Conservation (phyloP, 768 basidiomycete species). For the Terana coerulea region DNA sequence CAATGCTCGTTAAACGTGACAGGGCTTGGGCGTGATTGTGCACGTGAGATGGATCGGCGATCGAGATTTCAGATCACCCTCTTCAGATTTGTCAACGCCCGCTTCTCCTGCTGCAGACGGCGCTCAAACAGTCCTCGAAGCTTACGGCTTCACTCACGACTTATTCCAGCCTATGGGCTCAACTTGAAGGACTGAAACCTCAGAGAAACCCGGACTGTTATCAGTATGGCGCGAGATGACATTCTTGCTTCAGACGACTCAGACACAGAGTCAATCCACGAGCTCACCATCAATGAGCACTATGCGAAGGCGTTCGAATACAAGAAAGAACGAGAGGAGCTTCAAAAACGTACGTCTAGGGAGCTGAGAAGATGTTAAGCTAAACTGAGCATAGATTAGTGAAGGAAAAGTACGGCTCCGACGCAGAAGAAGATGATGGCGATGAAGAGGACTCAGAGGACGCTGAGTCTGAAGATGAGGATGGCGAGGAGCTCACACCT, state of each 20-base stretch:
- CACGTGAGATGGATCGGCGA: slow-evolving; percentile 1
- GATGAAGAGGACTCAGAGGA: slow-evolving; percentile 65
- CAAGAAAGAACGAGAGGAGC: slow-evolving; percentile 83
- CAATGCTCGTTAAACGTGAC: background rate
- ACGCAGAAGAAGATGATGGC: slow-evolving; percentile 51
- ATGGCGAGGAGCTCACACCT: slow-evolving; percentile 92
- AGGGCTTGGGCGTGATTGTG: background rate
- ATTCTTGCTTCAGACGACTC: slow-evolving; percentile 27
- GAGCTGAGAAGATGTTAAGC: background rate
- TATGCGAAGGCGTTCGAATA: slow-evolving; percentile 81
- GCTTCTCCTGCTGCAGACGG: background rate
- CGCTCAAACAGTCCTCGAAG: background rate
- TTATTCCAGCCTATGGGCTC: background rate
- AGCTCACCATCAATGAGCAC: slow-evolving; percentile 67
- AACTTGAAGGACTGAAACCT: background rate
- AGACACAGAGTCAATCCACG: slow-evolving; percentile 39
- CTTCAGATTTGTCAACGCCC: slow-evolving; percentile 3
- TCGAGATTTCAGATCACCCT: background rate
- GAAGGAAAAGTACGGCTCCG: slow-evolving; percentile 85
- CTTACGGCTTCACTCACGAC: background rate
- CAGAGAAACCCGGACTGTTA: no score
- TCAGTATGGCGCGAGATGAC: background rate
- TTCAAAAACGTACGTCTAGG: slow-evolving; percentile 59
- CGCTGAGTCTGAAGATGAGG: slow-evolving; percentile 86
- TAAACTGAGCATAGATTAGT: slow-evolving; percentile 39